A percentile compares a stretch with the other conserved stretches of the same genome.
These are phyloP conservation scores for Metschnikowia amazonensis DNA, from an alignment of 805 yeast species.

Conservation along the genomic window DNA sequence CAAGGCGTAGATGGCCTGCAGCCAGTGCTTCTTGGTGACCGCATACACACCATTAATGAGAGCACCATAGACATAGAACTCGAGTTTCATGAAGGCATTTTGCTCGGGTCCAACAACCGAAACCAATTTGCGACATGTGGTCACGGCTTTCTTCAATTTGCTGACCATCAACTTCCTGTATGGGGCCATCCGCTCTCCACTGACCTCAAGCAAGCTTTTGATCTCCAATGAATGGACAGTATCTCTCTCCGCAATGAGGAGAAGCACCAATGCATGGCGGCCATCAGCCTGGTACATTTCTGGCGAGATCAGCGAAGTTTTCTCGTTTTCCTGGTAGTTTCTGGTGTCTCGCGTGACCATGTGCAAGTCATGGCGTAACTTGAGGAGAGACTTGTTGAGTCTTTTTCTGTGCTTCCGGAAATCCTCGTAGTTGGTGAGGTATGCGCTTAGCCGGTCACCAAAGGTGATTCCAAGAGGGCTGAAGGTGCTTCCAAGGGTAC, in stretches of 20 bases:
- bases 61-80: slow-evolving; percentile 38
- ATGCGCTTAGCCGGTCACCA: slow-evolving; percentile 58
- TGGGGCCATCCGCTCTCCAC: slow-evolving; percentile 45
- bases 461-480: slow-evolving; percentile 29
- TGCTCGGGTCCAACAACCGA: slow-evolving; percentile 38
- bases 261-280: slow-evolving; percentile 53
- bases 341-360: slow-evolving; percentile 66
- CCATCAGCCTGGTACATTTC: slow-evolving; percentile 50
- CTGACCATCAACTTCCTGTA: slow-evolving; percentile 48
- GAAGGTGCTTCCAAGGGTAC: too few species aligned
- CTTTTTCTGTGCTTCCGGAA: slow-evolving; percentile 64
- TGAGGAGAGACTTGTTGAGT: slow-evolving; percentile 55
- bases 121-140: slow-evolving; percentile 42
- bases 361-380: slow-evolving; percentile 60
- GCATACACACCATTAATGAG: slow-evolving; percentile 51
- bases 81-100: slow-evolving; percentile 26
- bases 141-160: slow-evolving; percentile 63
- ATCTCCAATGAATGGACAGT: slow-evolving; percentile 65
- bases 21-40: slow-evolving; percentile 55
- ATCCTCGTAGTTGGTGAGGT: slow-evolving; percentile 65
- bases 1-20: slow-evolving; percentile 45
- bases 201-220: slow-evolving; percentile 50
- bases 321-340: slow-evolving; percentile 49
- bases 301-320: slow-evolving; percentile 42
- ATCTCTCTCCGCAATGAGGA: slow-evolving; percentile 75